Conservation (phyloP, 2,329 filamentous ascomycete genomes). For the Chrysoporthe cubensis region DNA sequence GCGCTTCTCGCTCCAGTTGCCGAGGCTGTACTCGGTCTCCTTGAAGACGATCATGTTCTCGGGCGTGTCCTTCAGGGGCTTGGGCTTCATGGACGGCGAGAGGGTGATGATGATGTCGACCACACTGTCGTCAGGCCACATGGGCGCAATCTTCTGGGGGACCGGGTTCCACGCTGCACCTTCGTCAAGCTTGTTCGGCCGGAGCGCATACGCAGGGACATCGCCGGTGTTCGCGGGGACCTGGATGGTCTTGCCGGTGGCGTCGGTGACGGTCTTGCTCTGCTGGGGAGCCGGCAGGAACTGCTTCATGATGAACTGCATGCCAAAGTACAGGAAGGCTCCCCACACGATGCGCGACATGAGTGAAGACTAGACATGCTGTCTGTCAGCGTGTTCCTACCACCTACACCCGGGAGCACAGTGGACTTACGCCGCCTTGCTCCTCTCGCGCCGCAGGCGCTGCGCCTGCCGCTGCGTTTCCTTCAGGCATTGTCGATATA, state of each 20-base stretch:
- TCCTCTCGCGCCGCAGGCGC: slow-evolving; percentile 28
- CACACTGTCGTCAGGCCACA: slow-evolving; percentile 80
- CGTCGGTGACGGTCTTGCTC: slow-evolving; percentile 53
- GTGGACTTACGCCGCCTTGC: slow-evolving; percentile 27
- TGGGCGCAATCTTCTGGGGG: slow-evolving; percentile 76
- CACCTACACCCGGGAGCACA: slow-evolving; percentile 32
- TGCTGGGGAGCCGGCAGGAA: slow-evolving; percentile 53
- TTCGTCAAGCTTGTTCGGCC: slow-evolving; percentile 63
- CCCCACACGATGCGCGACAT: slow-evolving; percentile 56
- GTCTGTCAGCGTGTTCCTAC: slow-evolving; percentile 7
- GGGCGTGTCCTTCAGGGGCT: slow-evolving; percentile 67
- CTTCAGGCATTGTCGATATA: slow-evolving; percentile 27
- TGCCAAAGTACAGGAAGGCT: slow-evolving; percentile 59
- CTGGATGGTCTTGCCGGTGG: slow-evolving; percentile 56
- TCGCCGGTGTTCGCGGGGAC: slow-evolving; percentile 57
- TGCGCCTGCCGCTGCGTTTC: slow-evolving; percentile 26
- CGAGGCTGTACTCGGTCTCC: slow-evolving; percentile 79
- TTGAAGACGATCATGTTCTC: slow-evolving; percentile 73
- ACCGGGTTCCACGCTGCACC: slow-evolving; percentile 66
- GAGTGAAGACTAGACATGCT: slow-evolving; percentile 39
- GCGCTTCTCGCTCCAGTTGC: slow-evolving; percentile 78
- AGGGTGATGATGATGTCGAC: slow-evolving; percentile 87
- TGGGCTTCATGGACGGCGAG: slow-evolving; percentile 72
- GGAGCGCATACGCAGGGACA: slow-evolving; percentile 67
- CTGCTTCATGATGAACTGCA: slow-evolving; percentile 62